Evolutionary conservation across 345 rosid species (phyloP), one percentile per base, ranked within the genome.

Genomic region (Hibiscus trionum): DNA sequence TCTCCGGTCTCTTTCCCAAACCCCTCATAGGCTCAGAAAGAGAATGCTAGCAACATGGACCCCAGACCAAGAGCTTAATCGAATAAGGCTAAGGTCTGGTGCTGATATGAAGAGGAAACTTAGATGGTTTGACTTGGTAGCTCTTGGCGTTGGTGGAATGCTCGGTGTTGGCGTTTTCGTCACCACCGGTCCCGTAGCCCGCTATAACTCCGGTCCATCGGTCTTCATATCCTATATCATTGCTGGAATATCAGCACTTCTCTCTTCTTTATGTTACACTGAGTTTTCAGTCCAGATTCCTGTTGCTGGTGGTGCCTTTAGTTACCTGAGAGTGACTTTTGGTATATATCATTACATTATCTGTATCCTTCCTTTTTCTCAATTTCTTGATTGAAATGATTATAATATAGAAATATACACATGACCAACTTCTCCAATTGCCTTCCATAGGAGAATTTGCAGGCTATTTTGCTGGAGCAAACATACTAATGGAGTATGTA

Each of bases 271-370:
- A 64, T 93, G 98, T 77, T 93, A 93, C 87, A 84, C 93, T 29
- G 98, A 93, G 79, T 93, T 93, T 73, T 89, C 98, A n/a, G 96
- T 93, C 59, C 93, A 89, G 73, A 86, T 93, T 78, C 98, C 98
- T 5, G 96, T 89, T 24, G 98, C 98, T 27, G 98, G 98, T 0
- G 98, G 98, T 4, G 96, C 98, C 78, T 93, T 93, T 77, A 91
- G 98, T 78, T 93, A 91, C 76, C 86, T 93, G 11, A 84, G 97
- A 78, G 92, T 93, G 49, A 93, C 98, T 65, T 93, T 91, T 77
- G 98, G 98, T 93, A 88, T 47, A 33, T 39, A 19, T 69, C 37
- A 46, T 46, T 44, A 27, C 6, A 11, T 7, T 64, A n/a, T 17
- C 10, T 37, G 44, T 37, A 37, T 21, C 5, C 60, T 15, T 29